Evolutionary conservation across 2,329 filamentous ascomycete species (phyloP).

Genomic region (Orbilia javanica): DNA sequence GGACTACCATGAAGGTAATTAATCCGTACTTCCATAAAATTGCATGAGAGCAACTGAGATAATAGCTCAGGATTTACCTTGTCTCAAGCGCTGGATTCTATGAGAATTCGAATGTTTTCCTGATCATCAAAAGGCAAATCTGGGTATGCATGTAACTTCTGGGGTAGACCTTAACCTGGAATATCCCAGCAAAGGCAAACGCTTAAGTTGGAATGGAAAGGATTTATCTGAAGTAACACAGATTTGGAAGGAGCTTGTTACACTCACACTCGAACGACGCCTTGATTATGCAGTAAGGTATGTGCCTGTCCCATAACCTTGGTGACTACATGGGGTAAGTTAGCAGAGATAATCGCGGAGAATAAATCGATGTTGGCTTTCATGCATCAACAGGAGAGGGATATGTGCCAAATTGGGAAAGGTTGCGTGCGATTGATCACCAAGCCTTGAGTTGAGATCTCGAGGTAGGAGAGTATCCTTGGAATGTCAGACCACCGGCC

Average conservation of each 20-base stretch:
- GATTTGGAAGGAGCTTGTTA: slow-evolving; percentile 23
- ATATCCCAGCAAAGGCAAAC: slow-evolving; percentile 2
- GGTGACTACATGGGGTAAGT: slow-evolving; percentile 44
- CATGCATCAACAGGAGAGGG: not conserved
- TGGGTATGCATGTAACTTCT: slow-evolving; percentile 7
- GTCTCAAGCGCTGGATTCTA: not conserved
- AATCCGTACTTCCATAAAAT: slow-evolving; percentile 14
- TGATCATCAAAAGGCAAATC: slow-evolving; percentile 3
- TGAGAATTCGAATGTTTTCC: not conserved
- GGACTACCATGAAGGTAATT: slow-evolving; percentile 18
- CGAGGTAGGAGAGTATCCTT: slow-evolving; percentile 23
- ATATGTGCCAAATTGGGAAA: slow-evolving; percentile 9
- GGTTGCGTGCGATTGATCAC: slow-evolving; percentile 23
- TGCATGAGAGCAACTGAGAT: not conserved
- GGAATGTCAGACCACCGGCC: slow-evolving; percentile 18
- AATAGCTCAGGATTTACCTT: slow-evolving; percentile 6
- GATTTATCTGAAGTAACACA: slow-evolving; percentile 7
- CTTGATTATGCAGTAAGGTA: slow-evolving; percentile 78
- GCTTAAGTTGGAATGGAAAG: not conserved
- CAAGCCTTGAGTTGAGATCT: slow-evolving; percentile 20
- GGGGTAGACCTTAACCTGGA: not conserved
- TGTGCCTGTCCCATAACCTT: slow-evolving; percentile 86
- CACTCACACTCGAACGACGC: slow-evolving; percentile 72
- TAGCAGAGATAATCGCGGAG: slow-evolving; percentile 23
- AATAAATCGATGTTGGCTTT: slow-evolving; percentile 30